These are phyloP conservation scores for Filosporella fistucella DNA, from an alignment of 495 filamentous ascomycete genomes.

Conservation along the genomic window DNA sequence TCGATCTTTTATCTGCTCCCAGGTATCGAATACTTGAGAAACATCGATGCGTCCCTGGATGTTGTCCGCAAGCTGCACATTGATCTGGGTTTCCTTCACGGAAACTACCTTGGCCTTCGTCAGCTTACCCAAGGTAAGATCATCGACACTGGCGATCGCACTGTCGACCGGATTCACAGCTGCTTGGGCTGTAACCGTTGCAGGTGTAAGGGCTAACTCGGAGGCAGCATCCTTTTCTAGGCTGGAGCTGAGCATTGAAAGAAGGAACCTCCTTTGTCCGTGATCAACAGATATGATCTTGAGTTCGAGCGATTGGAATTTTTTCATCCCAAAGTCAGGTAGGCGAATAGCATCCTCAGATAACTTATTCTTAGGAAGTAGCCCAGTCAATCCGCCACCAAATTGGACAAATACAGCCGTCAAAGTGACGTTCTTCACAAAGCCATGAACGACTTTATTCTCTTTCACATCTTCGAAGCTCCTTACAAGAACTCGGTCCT, in stretches of 20 bases:
- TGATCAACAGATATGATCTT: slow-evolving; percentile 67
- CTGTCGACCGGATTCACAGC: slow-evolving; percentile 68
- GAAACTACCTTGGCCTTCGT: slow-evolving; percentile 76
- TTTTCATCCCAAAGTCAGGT: slow-evolving; percentile 70
- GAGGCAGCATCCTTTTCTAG: slow-evolving; percentile 26
- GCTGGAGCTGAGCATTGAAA: slow-evolving; percentile 46
- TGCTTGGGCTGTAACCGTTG: slow-evolving; percentile 30
- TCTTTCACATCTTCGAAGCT: slow-evolving; percentile 65
- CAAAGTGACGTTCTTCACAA: slow-evolving; percentile 75
- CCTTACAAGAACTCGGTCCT: slow-evolving; percentile 57
- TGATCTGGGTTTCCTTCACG: slow-evolving; percentile 84
- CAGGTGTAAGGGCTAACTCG: slow-evolving; percentile 1
- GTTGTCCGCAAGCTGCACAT: slow-evolving; percentile 84
- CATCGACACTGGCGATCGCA: slow-evolving; percentile 55
- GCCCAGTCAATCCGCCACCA: slow-evolving; percentile 66
- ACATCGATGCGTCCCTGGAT: slow-evolving; percentile 87
- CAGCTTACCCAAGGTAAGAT: slow-evolving; percentile 68
- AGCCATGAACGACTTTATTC: slow-evolving; percentile 68
- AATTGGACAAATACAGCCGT: slow-evolving; percentile 81
- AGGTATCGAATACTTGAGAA: slow-evolving; percentile 82
- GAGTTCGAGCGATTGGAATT: slow-evolving; percentile 64
- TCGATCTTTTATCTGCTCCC: slow-evolving; percentile 77
- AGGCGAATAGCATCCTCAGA: slow-evolving; percentile 59
- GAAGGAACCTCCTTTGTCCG: slow-evolving; percentile 48
- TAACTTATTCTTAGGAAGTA: slow-evolving; percentile 73